phyloP scores from a whole-genome alignment of 208 protist species.

The Acanthamoeba royreba region DNA sequence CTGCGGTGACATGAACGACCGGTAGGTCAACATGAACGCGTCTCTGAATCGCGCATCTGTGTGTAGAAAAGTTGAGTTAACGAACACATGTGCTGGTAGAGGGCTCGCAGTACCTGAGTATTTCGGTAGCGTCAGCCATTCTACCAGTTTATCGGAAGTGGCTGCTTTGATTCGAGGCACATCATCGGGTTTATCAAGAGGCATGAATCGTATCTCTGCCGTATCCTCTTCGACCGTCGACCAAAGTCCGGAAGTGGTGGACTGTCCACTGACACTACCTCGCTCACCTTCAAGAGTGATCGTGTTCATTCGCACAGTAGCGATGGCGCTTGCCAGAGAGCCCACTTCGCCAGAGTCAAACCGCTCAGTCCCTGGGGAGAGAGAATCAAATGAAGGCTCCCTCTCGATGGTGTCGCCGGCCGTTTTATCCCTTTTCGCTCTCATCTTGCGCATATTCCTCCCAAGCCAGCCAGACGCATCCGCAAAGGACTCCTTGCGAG shows the following conservation, averaged over 20 bases:
- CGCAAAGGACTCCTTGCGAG: neutral
- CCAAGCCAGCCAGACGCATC: neutral
- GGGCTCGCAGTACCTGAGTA: slow-evolving; percentile 1
- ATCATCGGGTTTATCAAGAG: neutral
- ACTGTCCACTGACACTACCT: no score
- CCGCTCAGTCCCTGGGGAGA: neutral
- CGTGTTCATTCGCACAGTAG: no score
- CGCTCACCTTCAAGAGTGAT: no score
- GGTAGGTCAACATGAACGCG: slow-evolving; percentile 29
- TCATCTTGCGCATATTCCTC: neutral
- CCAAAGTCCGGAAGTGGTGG: no score
- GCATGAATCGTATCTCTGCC: neutral
- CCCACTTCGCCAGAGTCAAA: neutral
- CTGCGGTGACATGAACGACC: slow-evolving; percentile 36
- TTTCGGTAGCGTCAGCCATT: slow-evolving; percentile 19
- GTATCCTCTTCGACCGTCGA: slow-evolving; percentile 5
- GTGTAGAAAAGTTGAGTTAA: neutral
- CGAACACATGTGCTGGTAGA: no score
- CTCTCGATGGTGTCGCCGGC: neutral
- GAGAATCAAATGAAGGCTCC: neutral
- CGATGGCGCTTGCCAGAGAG: no score
- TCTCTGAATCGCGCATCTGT: slow-evolving; percentile 38
- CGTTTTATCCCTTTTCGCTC: neutral
- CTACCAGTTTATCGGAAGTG: neutral
- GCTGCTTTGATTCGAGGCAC: neutral